Evolutionary conservation across 192 early-diverging fungal species (phyloP), one percentile per base, ranked within the genome.

Genomic region (Linnemannia schmuckeri): DNA sequence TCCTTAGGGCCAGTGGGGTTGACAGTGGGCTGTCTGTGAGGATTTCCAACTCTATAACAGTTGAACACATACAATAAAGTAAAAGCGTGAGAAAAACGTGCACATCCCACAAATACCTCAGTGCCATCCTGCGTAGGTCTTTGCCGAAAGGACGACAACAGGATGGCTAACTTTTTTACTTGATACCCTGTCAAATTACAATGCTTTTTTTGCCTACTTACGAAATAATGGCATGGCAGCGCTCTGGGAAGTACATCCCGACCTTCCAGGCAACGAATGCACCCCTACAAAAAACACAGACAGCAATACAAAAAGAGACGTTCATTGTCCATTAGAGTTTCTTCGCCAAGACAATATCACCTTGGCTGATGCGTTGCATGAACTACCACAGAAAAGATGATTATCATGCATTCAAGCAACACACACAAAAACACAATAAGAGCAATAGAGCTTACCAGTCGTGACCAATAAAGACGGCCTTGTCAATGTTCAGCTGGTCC

Each of bases 401-500:
- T 44, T 9, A 52, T 72, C 15, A 40, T 47, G 27, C 27, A 76
- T 54, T 47, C 41, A 37, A 37, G 41, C 49, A 10, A 33, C 13
- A 42, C 15, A 61, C 42, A 30, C 57, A 33, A 4, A 70, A 15
- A 22, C 42, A 76, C 69, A 44, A 18, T 20, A n/a, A 24, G 3
- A 9, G 42, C 42, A 10, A 40, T 41, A 15, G 57, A 57, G 6
- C 72, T 72, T 87, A 89, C 94, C 94, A 96, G 83, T 96, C 94
- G 70, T 96, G 95, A 30, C 92, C 94, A 40, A 94, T 70, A 35
- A 93, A 88, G 10, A 92, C 90, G 17, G 91, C 92, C 24, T 88
- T 92, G 52, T 78, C 78, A 6, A 93, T 54, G 18, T 89, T 77
- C 76, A 94, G 74, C 68, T 92, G 88, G 75, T 95, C 93, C 75